Evolutionary conservation across 306 rosid species (phyloP), one percentile per base, ranked within the genome.

Genomic region (Cicer yamashitae): DNA sequence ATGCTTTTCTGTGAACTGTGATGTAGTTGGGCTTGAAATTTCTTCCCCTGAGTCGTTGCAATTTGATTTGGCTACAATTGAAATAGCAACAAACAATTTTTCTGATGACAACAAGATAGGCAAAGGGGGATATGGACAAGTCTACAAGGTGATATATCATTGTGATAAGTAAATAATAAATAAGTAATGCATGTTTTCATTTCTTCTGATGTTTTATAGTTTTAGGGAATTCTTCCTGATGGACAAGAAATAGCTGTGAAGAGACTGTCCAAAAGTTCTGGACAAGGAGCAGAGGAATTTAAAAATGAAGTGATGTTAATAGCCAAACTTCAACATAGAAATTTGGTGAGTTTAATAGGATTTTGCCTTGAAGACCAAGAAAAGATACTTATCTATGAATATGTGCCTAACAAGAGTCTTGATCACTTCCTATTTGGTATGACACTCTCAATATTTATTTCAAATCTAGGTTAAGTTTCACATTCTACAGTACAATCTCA

Each of bases 271-370:
- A 80, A 47, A 70, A 84, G 37, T 15, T 91, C 96, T 2, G 70
- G 48, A 6, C 96, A 89, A 74, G 97, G 97, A 50, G 52, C 22
- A 11, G 87, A 61, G 73, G 90, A 88, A 54, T 92, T 89, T 76
- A 89, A 82, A 57, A 92, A 88, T 67, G 97, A 91, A 70, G 91
- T 86, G 20, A 30, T 82, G 54, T 77, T 91, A 54, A 83, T 91
- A 47, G 84, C 87, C n/a, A 89, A 86, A 56, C 97, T 89, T 81
- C 97, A 91, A 30, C 96, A 88, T 8, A 89, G 84, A 83, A 91
- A 88, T 86, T 84, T 91, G 47, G 93, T 89, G 65, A 85, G 82
- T 10, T 76, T 91, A 45, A 53, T 86, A 2, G 96, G 97, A 22
- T 91, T 85, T 52, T 91, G 96, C 67, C 79, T 82, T 6, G 77